phyloP scores from a whole-genome alignment of 139 green algal species.

The Asterochloris sp. region DNA sequence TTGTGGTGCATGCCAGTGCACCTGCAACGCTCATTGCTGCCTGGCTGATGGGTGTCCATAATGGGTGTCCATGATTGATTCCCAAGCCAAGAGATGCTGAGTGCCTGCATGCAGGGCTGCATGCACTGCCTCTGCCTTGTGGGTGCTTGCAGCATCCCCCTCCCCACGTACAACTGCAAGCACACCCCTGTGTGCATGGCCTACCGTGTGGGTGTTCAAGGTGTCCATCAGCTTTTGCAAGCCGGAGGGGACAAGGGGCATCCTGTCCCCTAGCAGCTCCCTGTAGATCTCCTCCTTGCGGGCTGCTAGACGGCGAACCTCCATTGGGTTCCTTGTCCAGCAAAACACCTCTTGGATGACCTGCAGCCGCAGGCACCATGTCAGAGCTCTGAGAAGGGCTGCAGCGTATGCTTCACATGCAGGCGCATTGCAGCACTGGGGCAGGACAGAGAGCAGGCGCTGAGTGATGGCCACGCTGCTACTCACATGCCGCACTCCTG shows the following conservation, averaged over 20 bases:
- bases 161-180: too few species aligned
- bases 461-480: too few species aligned
- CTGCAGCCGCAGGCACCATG: constrained; percentile 23
- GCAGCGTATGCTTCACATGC: neutral
- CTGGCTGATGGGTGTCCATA: too few species aligned
- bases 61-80: too few species aligned
- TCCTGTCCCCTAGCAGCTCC: constrained; percentile 43
- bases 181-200: too few species aligned
- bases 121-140: too few species aligned
- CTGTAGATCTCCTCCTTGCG: constrained; percentile 76
- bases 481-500: too few species aligned
- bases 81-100: too few species aligned
- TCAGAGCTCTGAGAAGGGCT: neutral
- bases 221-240: constrained; percentile 66
- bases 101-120: too few species aligned
- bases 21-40: too few species aligned
- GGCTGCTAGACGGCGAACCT: constrained; percentile 59
- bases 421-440: neutral
- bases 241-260: constrained; percentile 44
- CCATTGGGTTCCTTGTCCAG: constrained; percentile 82
- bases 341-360: constrained; percentile 83
- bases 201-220: constrained; percentile 39
- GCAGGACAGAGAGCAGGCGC: neutral
- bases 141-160: too few species aligned
- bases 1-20: too few species aligned